Conservation (phyloP, 495 filamentous ascomycete genomes). For the Bryoglossum gracile region DNA sequence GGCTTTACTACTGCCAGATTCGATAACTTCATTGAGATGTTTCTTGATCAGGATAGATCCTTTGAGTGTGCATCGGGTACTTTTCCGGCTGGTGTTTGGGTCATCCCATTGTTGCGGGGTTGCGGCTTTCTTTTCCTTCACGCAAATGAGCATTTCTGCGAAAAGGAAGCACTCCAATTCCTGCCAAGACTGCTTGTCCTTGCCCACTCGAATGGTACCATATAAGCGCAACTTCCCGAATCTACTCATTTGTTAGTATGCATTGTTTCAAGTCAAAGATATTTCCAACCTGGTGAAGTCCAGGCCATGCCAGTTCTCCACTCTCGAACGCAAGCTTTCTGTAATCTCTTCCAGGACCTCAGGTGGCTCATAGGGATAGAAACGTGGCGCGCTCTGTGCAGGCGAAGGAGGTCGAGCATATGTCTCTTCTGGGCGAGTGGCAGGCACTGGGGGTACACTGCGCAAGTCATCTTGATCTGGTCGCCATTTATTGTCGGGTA, state of each 20-base stretch:
- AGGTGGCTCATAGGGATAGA: conserved; percentile 50
- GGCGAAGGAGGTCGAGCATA: conserved; percentile 45
- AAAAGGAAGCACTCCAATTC: conserved; percentile 97
- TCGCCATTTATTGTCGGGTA: conserved; percentile 86
- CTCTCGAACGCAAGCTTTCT: conserved; percentile 73
- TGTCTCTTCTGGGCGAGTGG: conserved; percentile 38
- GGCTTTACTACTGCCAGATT: conserved; percentile 40
- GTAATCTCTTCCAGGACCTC: conserved; percentile 80
- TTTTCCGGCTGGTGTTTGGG: conserved; percentile 49
- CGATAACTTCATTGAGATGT: conserved; percentile 82
- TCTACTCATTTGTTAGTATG: conserved; percentile 39
- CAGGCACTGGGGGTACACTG: conserved; percentile 44
- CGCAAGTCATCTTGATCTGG: conserved; percentile 80
- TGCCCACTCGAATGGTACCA: conserved; percentile 88
- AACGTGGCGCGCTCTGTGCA: conserved; percentile 40
- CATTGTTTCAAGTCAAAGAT: too few species aligned
- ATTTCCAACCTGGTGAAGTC: conserved; percentile 71
- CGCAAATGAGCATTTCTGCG: conserved; percentile 98
- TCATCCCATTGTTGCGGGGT: conserved; percentile 53
- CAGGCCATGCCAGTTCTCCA: conserved; percentile 99
- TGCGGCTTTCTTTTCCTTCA: conserved; percentile 84
- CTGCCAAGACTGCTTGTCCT: conserved; percentile 96
- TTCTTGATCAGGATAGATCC: conserved; percentile 98
- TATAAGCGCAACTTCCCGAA: conserved; percentile 93
- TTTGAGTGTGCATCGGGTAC: conserved; percentile 80